Base-by-base conservation (phyloP, 1,139 yeast species). In the Yamadazyma sp. region DNA sequence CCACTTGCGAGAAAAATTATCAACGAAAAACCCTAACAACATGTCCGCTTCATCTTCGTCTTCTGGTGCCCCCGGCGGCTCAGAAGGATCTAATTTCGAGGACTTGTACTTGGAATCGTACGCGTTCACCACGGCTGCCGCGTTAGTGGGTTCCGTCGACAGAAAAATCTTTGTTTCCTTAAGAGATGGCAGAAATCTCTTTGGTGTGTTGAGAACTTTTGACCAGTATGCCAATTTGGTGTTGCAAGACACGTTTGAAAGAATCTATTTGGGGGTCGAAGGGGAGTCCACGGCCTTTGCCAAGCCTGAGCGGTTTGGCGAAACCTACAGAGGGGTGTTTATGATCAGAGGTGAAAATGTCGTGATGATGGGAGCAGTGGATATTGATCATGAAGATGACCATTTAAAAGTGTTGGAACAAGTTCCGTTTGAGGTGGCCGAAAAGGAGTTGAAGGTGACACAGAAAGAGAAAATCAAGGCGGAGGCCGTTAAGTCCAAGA, bases 261-360 rank as follows among this genome's bases (percentile, higher is more conserved):
- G 97, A 60, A 80, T 92, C 53, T 89, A 86, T 61, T 66, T 83
- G 47, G 57, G 55, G 15, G 52, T 50, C 22, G 62, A 53, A 34
- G 57, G 52, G 3, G 33, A 20, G 12, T 35, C 45, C 29, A 64
- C 20, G 63, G 72, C 38, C 59, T 41, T 48, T 18, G 35, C 33
- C 16, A 42, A 44, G 32, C 73, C 52, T 52, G 72, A 50, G 51
- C 67, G 66, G 49, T 92, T 81, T 57, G 96, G 87, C 6, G 96
- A 92, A 59, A 71, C 69, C 18, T 74, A 76, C 42, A 76, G 88
- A 39, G 95, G 95, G 1, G 88, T 88, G 36, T 85, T 83, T 56
- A 79, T 94, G 70, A 85, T 94, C 28, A 85, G 98, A 64, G 98
- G 99, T 46, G 99, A 92, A 62, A 92, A 92, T 54, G 95, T 92